phyloP scores from a whole-genome alignment of 148 eudicot genomes.

The Polygonum maritimum region DNA sequence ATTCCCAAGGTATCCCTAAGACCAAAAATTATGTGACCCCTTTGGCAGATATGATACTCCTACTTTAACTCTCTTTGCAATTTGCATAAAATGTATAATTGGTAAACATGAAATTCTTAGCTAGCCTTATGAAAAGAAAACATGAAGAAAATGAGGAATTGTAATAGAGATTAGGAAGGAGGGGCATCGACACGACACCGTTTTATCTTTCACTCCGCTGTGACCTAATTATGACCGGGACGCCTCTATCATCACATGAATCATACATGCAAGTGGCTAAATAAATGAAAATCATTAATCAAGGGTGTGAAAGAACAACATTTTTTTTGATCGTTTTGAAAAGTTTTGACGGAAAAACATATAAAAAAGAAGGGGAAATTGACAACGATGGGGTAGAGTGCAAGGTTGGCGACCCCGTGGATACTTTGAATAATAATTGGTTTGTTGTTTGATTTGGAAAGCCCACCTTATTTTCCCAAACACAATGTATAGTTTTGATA shows the following conservation, averaged over 20 bases:
- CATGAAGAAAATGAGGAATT: neutral
- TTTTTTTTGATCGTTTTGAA: neutral
- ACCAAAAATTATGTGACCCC: too few relatives aligned
- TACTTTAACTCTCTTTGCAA: too few relatives aligned
- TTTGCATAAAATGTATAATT: too few relatives aligned
- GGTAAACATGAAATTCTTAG: neutral
- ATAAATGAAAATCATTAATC: neutral
- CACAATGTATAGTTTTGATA: neutral
- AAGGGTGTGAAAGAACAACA: neutral
- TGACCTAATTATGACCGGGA: conserved; percentile 7
- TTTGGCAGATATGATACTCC: too few relatives aligned
- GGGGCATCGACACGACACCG: conserved; percentile 6
- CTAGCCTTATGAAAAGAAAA: neutral
- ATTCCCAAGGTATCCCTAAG: neutral
- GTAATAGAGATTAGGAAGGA: neutral
- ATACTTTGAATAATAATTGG: neutral
- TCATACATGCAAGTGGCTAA: neutral
- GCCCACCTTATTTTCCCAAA: neutral
- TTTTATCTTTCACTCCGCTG: neutral
- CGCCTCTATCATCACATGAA: conserved; percentile 2
- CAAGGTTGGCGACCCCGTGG: neutral
- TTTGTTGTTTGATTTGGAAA: conserved; percentile 4
- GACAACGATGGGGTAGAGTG: conserved; percentile 8
- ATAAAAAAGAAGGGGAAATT: neutral
- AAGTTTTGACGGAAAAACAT: neutral